Percentiles rank a stretch among this genome's conserved stretches.
phyloP scores from a whole-genome alignment of 1,284 basidiomycete species.

The Sporisorium sorghi region DNA sequence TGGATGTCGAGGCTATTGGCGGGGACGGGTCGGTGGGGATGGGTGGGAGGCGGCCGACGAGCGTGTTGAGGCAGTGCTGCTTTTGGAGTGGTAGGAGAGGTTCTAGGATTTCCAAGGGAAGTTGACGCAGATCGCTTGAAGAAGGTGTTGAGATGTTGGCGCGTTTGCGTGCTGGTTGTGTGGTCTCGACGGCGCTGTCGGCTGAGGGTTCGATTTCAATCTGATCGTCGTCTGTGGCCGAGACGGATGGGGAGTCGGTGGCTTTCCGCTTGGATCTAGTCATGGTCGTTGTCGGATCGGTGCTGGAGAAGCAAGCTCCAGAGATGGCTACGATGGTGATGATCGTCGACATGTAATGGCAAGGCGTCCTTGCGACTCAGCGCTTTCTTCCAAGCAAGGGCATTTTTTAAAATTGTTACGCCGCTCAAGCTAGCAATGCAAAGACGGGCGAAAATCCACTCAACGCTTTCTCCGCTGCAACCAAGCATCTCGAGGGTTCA shows the following conservation, averaged over 20 bases:
- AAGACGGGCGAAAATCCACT: too few species aligned
- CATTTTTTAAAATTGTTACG: background rate
- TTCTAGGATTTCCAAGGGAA: conserved; percentile 18
- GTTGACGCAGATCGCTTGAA: conserved; percentile 9
- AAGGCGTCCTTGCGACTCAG: background rate
- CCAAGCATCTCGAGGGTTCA: background rate
- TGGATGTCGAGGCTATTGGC: conserved; percentile 4
- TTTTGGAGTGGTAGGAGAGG: conserved; percentile 21
- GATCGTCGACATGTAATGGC: background rate
- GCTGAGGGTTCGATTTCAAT: conserved; percentile 17
- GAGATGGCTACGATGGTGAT: too few species aligned
- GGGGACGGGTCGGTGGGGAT: background rate
- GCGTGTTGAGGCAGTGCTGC: conserved; percentile 23
- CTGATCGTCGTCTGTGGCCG: conserved; percentile 10
- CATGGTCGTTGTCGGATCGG: conserved; percentile 5
- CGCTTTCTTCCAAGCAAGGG: too few species aligned
- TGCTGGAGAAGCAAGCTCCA: background rate
- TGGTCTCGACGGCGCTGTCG: background rate
- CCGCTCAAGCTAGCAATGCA: background rate
- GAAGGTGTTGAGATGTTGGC: conserved; percentile 2
- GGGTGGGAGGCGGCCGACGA: conserved; percentile 30
- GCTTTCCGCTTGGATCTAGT: conserved; percentile 25
- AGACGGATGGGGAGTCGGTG: conserved; percentile 11
- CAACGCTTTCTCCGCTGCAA: too few species aligned
- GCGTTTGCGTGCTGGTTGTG: conserved; percentile 8